A percentile compares a stretch with the other conserved stretches of the same genome.
Evolutionary conservation across 352 stramenopile genomes (phyloP).

Genomic region (Lagenidium sp.): DNA sequence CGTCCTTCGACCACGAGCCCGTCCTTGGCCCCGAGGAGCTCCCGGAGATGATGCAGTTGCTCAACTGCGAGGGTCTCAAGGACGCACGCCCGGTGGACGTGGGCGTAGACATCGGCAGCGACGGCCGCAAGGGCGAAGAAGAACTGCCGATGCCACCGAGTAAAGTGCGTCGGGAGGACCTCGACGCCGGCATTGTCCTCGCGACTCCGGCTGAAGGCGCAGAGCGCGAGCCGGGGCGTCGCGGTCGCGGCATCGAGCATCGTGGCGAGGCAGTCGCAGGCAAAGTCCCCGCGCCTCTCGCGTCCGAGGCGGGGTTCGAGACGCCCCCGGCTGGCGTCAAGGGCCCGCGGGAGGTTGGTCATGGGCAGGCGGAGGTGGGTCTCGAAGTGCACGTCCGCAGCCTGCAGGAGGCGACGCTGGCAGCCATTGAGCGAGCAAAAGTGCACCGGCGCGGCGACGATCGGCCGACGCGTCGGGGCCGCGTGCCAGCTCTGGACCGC

Average conservation of each 20-base stretch:
- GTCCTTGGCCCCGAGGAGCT: conserved; percentile 30
- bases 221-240: conserved; percentile 31
- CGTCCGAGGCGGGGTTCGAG: conserved; percentile 27
- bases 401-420: conserved; percentile 13
- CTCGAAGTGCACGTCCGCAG: conserved; percentile 41
- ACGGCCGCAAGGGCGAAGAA: conserved; percentile 49
- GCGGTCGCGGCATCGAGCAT: conserved; percentile 39
- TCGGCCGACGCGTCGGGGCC: conserved; percentile 17
- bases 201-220: conserved; percentile 50
- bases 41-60: conserved; percentile 29
- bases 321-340: conserved; percentile 38
- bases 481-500: conserved; percentile 44
- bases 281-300: conserved; percentile 49
- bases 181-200: conserved; percentile 20
- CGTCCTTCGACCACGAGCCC: conserved; percentile 26
- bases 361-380: conserved; percentile 38
- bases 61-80: conserved; percentile 38
- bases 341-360: conserved; percentile 58
- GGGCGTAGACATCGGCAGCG: conserved; percentile 29
- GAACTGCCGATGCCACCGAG: conserved; percentile 34
- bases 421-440: conserved; percentile 56
- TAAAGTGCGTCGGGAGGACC: conserved; percentile 20
- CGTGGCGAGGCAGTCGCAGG: conserved; percentile 39
- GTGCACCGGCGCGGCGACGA: conserved; percentile 18
- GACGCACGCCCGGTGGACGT: conserved; percentile 47